Evolutionary conservation across 345 rosid species (phyloP), one percentile per base, ranked within the genome.

Genomic region (Melaleuca alternifolia): DNA sequence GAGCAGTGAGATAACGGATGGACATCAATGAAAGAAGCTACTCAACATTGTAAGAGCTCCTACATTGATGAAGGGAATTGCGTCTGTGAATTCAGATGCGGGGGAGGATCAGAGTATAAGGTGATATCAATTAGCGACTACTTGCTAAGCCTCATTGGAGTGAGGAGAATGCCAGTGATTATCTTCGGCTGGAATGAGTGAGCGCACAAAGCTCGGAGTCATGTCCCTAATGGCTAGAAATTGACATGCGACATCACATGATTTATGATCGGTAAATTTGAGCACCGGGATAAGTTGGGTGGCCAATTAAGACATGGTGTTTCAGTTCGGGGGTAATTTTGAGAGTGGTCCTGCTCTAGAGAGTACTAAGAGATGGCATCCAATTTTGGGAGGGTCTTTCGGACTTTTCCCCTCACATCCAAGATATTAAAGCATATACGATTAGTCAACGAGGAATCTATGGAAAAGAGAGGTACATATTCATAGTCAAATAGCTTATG

Each of bases 1-100:
- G 11, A 30, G 46, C 11, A 0, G 1, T 15, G 77, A 65, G 77
- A 33, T 9, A 1, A 8, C 24, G 1, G 16, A 44, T 1, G 1
- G 6, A 11, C 21, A 16, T 4, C 15, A 33, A 33, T 18, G 23
- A 37, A 62, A 11, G 46, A 16, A 65, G 46, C 46, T 33, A 26
- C 30, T 26, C 1, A 2, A 11, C 0, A 7, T 0, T 59, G 2
- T 11, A 59, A 11, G 3, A 59, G 65, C 15, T 59, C 65, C 11
- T 59, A 15, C 65, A 26, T 59, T 26, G 65, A 26, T 57, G 8
- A 11, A 26, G 65, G 26, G 30, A 57, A 57, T 26, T 57, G 30
- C 30, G 30, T 11, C 1, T 5, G 23, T 33, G 37, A 33, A 65
- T 65, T 65, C 11, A 16, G 0, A 33, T 44, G 46, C 6, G 6